Conservation (phyloP, 176 grass and related monocot species). For the Oryza rufipogon region DNA sequence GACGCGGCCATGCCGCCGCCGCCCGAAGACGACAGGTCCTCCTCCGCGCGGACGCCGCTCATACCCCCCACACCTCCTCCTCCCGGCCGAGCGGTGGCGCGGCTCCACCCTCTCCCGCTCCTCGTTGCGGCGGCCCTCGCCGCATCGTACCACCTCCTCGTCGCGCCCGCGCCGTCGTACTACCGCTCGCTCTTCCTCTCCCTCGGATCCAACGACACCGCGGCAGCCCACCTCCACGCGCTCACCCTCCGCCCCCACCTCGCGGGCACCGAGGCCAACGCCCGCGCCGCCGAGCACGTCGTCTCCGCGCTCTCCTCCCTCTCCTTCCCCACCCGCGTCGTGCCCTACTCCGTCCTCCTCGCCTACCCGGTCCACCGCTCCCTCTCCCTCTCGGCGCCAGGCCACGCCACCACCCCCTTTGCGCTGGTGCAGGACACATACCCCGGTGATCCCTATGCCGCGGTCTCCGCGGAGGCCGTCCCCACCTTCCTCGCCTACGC, state of each 20-base stretch:
- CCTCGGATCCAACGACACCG: slow-evolving; percentile 76
- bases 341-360: slow-evolving; percentile 78
- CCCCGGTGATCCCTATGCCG: slow-evolving; percentile 58
- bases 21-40: not conserved
- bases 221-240: slow-evolving; percentile 66
- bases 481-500: slow-evolving; percentile 89
- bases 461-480: slow-evolving; percentile 44
- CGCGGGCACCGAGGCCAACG: slow-evolving; percentile 57
- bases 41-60: slow-evolving; percentile 9
- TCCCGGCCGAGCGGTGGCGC: slow-evolving; percentile 10
- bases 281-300: slow-evolving; percentile 53
- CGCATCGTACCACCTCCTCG: slow-evolving; percentile 35
- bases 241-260: slow-evolving; percentile 79
- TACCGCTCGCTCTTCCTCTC: slow-evolving; percentile 83
- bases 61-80: slow-evolving; percentile 11
- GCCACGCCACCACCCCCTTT: slow-evolving; percentile 40
- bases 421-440: slow-evolving; percentile 63
- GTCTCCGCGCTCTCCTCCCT: slow-evolving; percentile 38
- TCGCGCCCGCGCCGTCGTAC: slow-evolving; percentile 33
- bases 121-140: slow-evolving; percentile 39
- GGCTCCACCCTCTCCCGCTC: slow-evolving; percentile 37
- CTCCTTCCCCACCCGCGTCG: slow-evolving; percentile 53
- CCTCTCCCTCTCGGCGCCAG: slow-evolving; percentile 59
- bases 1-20: slow-evolving; percentile 21
- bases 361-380: slow-evolving; percentile 65